phyloP scores from a whole-genome alignment of 2,329 filamentous ascomycete species.

The Fusarium napiforme region DNA sequence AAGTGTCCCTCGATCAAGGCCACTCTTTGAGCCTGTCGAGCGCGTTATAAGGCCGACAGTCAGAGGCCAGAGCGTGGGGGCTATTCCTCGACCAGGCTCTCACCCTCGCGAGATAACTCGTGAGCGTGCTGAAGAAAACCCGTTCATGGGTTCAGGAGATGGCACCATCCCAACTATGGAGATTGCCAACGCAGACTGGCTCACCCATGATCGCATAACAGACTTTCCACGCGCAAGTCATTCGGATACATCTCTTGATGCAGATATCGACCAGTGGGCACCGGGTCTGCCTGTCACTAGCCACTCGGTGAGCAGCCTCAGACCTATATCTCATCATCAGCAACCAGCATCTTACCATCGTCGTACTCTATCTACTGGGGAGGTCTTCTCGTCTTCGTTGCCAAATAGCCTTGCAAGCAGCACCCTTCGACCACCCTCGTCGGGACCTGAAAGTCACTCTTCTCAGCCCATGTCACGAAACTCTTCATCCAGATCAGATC shows the following conservation, averaged over 20 bases:
- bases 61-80: neutral
- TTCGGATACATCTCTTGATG: slow-evolving; percentile 27
- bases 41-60: neutral
- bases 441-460: slow-evolving; percentile 27
- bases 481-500: slow-evolving; percentile 27
- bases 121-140: slow-evolving; percentile 25
- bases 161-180: slow-evolving; percentile 19
- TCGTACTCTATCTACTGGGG: slow-evolving; percentile 20
- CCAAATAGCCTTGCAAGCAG: slow-evolving; percentile 29
- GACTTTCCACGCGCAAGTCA: slow-evolving; percentile 6
- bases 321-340: neutral
- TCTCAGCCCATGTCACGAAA: slow-evolving; percentile 38
- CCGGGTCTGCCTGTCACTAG: slow-evolving; percentile 26
- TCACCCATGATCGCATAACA: slow-evolving; percentile 1
- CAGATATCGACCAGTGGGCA: slow-evolving; percentile 28
- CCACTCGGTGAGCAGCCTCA: slow-evolving; percentile 29
- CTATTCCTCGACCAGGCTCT: neutral
- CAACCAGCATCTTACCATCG: neutral
- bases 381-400: slow-evolving; percentile 21
- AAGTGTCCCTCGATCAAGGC: neutral
- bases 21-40: neutral
- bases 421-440: slow-evolving; percentile 27
- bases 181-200: slow-evolving; percentile 23
- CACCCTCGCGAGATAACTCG: slow-evolving; percentile 2
- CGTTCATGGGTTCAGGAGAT: slow-evolving; percentile 23